These are phyloP conservation scores for Phytophthora megakarya DNA, from an alignment of 352 stramenopile genomes.

Conservation along the genomic window DNA sequence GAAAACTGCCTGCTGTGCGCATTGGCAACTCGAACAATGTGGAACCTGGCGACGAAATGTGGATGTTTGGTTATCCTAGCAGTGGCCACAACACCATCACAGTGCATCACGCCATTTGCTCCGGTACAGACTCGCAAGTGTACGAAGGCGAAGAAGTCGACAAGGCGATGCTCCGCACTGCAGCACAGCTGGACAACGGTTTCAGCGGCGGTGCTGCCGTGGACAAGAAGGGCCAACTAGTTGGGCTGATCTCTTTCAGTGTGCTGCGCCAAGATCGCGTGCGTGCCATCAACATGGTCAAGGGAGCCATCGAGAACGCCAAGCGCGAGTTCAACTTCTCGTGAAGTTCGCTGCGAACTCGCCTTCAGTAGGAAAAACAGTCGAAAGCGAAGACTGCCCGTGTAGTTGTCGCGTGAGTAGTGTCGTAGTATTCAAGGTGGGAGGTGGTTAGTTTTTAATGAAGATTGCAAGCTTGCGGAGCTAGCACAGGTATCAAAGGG, in stretches of 20 bases:
- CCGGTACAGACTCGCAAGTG: slow-evolving; percentile 84
- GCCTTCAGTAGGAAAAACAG: slow-evolving; percentile 8
- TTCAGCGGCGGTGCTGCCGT: slow-evolving; percentile 86
- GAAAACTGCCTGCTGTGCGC: slow-evolving; percentile 73
- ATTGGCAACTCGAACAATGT: slow-evolving; percentile 91
- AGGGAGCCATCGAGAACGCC: slow-evolving; percentile 81
- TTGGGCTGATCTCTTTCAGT: slow-evolving; percentile 87
- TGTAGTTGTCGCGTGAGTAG: slow-evolving; percentile 33
- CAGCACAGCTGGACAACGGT: slow-evolving; percentile 84
- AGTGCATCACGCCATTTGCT: slow-evolving; percentile 90
- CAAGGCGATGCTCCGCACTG: slow-evolving; percentile 87
- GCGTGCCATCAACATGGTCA: slow-evolving; percentile 90
- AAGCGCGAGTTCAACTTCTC: slow-evolving; percentile 80
- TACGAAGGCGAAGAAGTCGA: slow-evolving; percentile 85
- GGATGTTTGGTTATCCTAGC: slow-evolving; percentile 91
- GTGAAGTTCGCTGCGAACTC: slow-evolving; percentile 33
- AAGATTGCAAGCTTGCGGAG: slow-evolving; percentile 10
- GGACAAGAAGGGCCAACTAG: slow-evolving; percentile 85
- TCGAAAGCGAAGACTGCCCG: slow-evolving; percentile 22
- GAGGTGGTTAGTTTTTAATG: slow-evolving; percentile 35
- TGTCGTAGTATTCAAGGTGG: slow-evolving; percentile 37
- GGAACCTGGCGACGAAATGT: slow-evolving; percentile 89
- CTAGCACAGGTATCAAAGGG: slow-evolving; percentile 16
- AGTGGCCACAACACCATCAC: slow-evolving; percentile 91
- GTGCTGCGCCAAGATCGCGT: slow-evolving; percentile 86